Evolutionary conservation across 2,329 filamentous ascomycete species (phyloP).

Genomic region (Cytospora chrysosperma): DNA sequence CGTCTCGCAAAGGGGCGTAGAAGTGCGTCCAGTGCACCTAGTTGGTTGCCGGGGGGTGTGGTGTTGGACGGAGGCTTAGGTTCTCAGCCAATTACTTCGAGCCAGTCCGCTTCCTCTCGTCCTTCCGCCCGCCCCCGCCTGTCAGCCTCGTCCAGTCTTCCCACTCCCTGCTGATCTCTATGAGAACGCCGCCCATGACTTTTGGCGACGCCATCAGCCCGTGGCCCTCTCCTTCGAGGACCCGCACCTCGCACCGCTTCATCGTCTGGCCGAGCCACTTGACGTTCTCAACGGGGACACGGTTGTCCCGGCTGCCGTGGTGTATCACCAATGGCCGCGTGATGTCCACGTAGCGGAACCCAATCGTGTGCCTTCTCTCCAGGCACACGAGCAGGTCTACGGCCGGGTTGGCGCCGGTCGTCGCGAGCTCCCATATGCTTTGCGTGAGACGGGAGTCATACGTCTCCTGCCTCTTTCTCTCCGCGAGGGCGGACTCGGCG

Average conservation of each 20-base stretch:
- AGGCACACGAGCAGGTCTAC: constrained; percentile 91
- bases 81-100: not conserved
- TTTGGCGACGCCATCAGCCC: constrained; percentile 91
- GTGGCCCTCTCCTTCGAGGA: constrained; percentile 89
- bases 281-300: constrained; percentile 93
- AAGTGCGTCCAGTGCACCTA: not conserved
- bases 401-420: constrained; percentile 86
- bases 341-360: constrained; percentile 96
- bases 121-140: constrained; percentile 9
- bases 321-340: constrained; percentile 89
- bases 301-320: constrained; percentile 84
- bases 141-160: constrained; percentile 75
- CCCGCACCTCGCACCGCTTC: constrained; percentile 85
- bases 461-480: constrained; percentile 68
- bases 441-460: constrained; percentile 89
- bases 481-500: constrained; percentile 61
- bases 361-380: constrained; percentile 85
- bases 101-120: constrained; percentile 11
- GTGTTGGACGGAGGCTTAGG: not conserved
- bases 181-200: constrained; percentile 92
- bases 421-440: constrained; percentile 91
- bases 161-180: constrained; percentile 94
- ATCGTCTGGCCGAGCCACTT: constrained; percentile 93
- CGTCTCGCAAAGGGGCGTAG: not conserved
- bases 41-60: not conserved